Conservation (phyloP, 345 rosid species). For the Dipteronia sinensis region DNA sequence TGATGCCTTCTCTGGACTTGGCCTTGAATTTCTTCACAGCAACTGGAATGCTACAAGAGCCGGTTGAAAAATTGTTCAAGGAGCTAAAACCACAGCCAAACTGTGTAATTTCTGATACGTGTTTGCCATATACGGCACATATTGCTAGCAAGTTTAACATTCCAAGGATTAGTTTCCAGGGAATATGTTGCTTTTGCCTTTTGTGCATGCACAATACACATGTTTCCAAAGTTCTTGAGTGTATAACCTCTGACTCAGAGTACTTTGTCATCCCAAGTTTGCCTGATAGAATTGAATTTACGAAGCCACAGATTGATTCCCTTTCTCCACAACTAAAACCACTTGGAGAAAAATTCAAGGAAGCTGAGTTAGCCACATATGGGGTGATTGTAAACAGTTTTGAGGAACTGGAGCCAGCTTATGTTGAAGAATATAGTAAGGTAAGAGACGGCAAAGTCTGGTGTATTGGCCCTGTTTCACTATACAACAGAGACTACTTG, state of each 20-base stretch:
- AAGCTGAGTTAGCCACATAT: slow-evolving; percentile 30
- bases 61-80: slow-evolving; percentile 35
- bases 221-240: slow-evolving; percentile 16
- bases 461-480: slow-evolving; percentile 37
- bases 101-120: slow-evolving; percentile 59
- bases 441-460: slow-evolving; percentile 22
- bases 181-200: slow-evolving; percentile 47
- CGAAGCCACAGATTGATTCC: slow-evolving; percentile 26
- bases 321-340: slow-evolving; percentile 14
- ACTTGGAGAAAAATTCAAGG: slow-evolving; percentile 18
- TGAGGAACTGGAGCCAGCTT: slow-evolving; percentile 36
- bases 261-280: slow-evolving; percentile 43
- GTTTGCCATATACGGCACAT: slow-evolving; percentile 39
- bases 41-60: slow-evolving; percentile 18
- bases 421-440: slow-evolving; percentile 24
- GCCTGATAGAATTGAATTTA: slow-evolving; percentile 38
- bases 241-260: slow-evolving; percentile 24
- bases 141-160: slow-evolving; percentile 42
- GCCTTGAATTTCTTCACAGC: slow-evolving; percentile 23
- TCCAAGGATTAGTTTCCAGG: slow-evolving; percentile 61
- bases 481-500: slow-evolving; percentile 13
- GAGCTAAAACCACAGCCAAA: slow-evolving; percentile 39
- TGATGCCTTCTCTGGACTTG: slow-evolving; percentile 17
- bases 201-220: slow-evolving; percentile 34
- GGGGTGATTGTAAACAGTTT: slow-evolving; percentile 43